Evolutionary conservation across 257 asterid genomes (phyloP).

Genomic region (Ilex asprella): DNA sequence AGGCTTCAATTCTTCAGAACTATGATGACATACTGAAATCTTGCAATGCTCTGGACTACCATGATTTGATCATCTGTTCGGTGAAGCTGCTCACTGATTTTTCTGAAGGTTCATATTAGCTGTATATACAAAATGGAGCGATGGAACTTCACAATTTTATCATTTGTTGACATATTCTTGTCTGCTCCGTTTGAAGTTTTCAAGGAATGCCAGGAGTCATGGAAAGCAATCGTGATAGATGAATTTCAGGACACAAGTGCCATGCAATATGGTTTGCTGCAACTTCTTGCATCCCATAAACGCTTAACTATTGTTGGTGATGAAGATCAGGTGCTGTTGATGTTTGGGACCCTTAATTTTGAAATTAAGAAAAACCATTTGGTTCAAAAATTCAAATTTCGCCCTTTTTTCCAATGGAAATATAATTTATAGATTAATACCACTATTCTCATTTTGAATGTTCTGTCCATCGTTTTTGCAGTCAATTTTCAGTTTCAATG

Average conservation of each 20-base stretch:
- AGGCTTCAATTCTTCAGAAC: conserved; percentile 79
- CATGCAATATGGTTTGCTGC: conserved; percentile 73
- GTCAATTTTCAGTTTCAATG: conserved; percentile 96
- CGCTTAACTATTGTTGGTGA: conserved; percentile 90
- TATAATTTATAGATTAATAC: background rate
- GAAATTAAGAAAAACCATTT: conserved; percentile 14
- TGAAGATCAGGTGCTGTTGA: conserved; percentile 81
- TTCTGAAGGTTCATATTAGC: conserved; percentile 69
- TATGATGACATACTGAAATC: conserved; percentile 70
- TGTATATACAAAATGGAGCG: conserved; percentile 7
- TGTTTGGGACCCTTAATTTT: conserved; percentile 6
- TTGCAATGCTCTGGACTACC: conserved; percentile 93
- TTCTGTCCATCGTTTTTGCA: conserved; percentile 26
- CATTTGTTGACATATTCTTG: conserved; percentile 15
- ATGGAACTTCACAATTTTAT: conserved; percentile 8
- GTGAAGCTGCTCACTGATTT: conserved; percentile 74
- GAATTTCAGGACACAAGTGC: conserved; percentile 98
- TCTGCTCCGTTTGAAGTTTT: conserved; percentile 42
- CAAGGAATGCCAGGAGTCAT: conserved; percentile 63
- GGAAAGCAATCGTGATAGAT: conserved; percentile 87
- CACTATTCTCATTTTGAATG: background rate
- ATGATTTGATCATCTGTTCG: conserved; percentile 81
- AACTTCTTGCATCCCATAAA: conserved; percentile 70
- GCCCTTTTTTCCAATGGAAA: no score
- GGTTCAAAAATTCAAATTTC: background rate